A percentile compares a stretch with the other conserved stretches of the same genome.
These are phyloP conservation scores for Lipomyces chichibuensis DNA, from an alignment of 805 yeast genomes.

Conservation along the genomic window DNA sequence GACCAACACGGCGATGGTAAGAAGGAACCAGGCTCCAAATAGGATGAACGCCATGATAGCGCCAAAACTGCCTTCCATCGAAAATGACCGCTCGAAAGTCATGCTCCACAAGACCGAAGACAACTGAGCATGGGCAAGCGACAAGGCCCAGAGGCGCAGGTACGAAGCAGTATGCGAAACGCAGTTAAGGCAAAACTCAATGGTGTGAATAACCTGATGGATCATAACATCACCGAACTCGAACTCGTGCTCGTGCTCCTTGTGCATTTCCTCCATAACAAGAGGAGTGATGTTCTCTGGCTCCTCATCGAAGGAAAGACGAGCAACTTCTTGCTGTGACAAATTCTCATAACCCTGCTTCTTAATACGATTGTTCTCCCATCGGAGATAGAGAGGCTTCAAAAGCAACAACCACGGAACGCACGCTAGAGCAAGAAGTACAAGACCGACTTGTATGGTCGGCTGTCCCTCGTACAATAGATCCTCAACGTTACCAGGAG, in stretches of 20 bases:
- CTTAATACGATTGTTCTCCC: slow-evolving; percentile 55
- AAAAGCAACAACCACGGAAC: slow-evolving; percentile 88
- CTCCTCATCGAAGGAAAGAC: slow-evolving; percentile 43
- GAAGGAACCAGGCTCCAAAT: slow-evolving; percentile 92
- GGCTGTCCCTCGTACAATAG: slow-evolving; percentile 80
- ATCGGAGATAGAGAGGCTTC: slow-evolving; percentile 76
- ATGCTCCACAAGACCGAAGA: slow-evolving; percentile 94
- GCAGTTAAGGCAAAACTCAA: slow-evolving; percentile 95
- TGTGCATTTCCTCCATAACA: slow-evolving; percentile 50
- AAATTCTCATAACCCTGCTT: slow-evolving; percentile 58
- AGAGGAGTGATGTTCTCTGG: slow-evolving; percentile 42
- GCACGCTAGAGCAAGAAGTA: slow-evolving; percentile 78
- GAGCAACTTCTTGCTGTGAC: slow-evolving; percentile 47
- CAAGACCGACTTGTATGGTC: slow-evolving; percentile 67
- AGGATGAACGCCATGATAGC: slow-evolving; percentile 73
- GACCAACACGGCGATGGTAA: slow-evolving; percentile 89
- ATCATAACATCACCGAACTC: slow-evolving; percentile 93
- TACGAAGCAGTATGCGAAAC: slow-evolving; percentile 99
- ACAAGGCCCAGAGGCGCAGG: slow-evolving; percentile 93
- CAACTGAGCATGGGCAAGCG: slow-evolving; percentile 94
- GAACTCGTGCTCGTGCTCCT: slow-evolving; percentile 59
- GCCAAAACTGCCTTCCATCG: slow-evolving; percentile 64
- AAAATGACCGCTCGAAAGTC: slow-evolving; percentile 85
- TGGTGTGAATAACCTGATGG: slow-evolving; percentile 96
- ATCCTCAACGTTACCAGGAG: slow-evolving; percentile 88